Evolutionary conservation across 352 stramenopile species (phyloP), one percentile per base, ranked within the genome.

Genomic region (Pythium rhizo-oryzae): DNA sequence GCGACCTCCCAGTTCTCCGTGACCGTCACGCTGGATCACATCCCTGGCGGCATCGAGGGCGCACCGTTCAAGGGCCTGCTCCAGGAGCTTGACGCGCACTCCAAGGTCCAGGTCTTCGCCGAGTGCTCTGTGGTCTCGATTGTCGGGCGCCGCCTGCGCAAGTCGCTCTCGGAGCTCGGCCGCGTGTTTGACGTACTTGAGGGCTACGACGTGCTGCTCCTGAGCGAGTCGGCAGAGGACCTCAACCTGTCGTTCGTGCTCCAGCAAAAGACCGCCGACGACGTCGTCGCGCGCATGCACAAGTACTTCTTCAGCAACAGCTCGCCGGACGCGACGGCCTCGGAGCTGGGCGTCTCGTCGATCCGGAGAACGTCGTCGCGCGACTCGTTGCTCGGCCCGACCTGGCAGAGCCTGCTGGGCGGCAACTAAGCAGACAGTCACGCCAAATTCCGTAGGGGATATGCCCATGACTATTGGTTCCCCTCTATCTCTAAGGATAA

Each of bases 241-340:
- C 67, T 97, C n/a, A 97, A 97, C 69, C 69, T 97, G 64, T 95
- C 86, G 46, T 97, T 97, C 59, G 89, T 97, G 24, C 70, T 97
- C n/a, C 77, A 92, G 72, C 80, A 94, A 58, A 80, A 84, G 54
- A 75, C 88, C 46, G 85, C 89, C 30, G 85, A 94, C 55, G 80
- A 82, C 5, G 70, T 96, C n/a, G 87, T 96, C 35, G 75, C 77
- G 56, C 83, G 81, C 35, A 92, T 96, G 84, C 89, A 96, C 67
- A 67, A 78, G 53, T 90, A 80, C 59, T 93, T 96, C 57, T 94
- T 96, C 64, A 67, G 73, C 1, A 59, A 68, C 11, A 11, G 47
- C 21, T 28, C 62, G 12, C 46, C 15, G 19, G 46, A 62, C 23
- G 41, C n/a, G 19, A 35, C 62, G 33, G 47, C 28, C 7, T 16